Evolutionary conservation across 2,329 filamentous ascomycete species (phyloP), one percentile per base, ranked within the genome.

Genomic region (Thelonectria discophora): DNA sequence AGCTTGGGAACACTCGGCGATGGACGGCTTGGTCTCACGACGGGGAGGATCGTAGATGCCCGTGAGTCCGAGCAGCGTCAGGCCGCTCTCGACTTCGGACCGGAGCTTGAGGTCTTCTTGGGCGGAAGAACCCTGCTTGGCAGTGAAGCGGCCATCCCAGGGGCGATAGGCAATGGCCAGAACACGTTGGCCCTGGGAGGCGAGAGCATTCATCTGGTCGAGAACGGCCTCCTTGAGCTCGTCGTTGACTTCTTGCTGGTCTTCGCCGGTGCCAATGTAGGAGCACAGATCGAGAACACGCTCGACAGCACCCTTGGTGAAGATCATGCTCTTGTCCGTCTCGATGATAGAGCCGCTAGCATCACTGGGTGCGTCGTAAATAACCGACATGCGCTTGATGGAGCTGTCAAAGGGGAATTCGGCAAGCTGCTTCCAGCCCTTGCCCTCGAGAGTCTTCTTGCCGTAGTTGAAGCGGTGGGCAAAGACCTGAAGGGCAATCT

Each of bases 41-140:
- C 93, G 91, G 57, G 92, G 93, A 3, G 93, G 93, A 68, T 97
- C 93, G 73, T 95, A 94, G 65, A 97, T 90, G 58, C 92, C 93
- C 50, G 91, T 89, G 10, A 97, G 84, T n/a, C 93, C 94, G 13
- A 92, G 85, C 63, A 96, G 91, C 3, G 83, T 84, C 32, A 97
- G 85, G 30, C 86, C 81, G 37, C 81, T 79, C 73, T 96, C 93
- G 13, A 94, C 84, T 5, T 82, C 77, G 6, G 80, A 78, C 6
- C 93, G 90, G 3, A 83, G 73, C 42, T 76, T 72, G 52, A 82
- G 79, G 7, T 84, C 80, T 50, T 80, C 77, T 6, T 67, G 72
- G 5, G 71, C 67, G n/a, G 72, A 69, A 10, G 72, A 69, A 7
- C 73, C 68, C 20, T 75, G 73, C 53, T 78, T 77, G 18, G 74